phyloP scores from a whole-genome alignment of 75 land plant genomes.

The Cryptomeria japonica region DNA sequence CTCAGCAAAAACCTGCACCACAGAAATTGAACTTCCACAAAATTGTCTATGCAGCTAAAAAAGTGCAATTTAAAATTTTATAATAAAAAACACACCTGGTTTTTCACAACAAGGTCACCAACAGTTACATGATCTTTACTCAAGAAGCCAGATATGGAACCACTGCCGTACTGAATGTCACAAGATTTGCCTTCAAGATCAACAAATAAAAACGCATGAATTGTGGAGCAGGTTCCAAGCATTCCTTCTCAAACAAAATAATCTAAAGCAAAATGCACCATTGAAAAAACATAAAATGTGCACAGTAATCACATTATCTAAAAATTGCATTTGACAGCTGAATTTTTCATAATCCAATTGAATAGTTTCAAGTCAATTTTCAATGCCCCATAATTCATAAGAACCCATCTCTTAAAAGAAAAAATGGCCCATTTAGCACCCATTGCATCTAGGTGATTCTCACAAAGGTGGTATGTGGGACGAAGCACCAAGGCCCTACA shows the following conservation, averaged over 20 bases:
- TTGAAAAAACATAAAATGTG: neutral
- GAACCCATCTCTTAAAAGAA: no score
- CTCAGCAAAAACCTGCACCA: conserved; percentile 75
- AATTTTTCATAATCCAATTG: no score
- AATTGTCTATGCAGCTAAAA: neutral
- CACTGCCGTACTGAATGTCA: conserved; percentile 75
- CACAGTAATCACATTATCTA: neutral
- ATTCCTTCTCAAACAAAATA: neutral
- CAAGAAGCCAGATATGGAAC: conserved; percentile 71
- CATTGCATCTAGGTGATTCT: no score
- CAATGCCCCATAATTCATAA: no score
- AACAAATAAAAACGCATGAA: neutral
- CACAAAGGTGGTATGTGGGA: no score
- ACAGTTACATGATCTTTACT: conserved; percentile 71
- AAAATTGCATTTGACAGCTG: neutral
- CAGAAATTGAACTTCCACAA: neutral
- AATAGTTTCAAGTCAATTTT: no score
- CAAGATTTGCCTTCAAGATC: conserved; percentile 55
- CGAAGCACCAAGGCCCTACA: no score
- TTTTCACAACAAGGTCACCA: conserved; percentile 66
- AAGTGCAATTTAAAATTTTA: neutral
- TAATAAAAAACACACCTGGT: conserved; percentile 42
- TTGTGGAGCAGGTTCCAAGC: neutral
- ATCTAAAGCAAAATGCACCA: neutral
- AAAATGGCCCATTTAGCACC: no score